Percentiles rank a stretch among this genome's conserved stretches.
Evolutionary conservation across 305 asterid genomes (phyloP).

Genomic region (Solanum hybrid): DNA sequence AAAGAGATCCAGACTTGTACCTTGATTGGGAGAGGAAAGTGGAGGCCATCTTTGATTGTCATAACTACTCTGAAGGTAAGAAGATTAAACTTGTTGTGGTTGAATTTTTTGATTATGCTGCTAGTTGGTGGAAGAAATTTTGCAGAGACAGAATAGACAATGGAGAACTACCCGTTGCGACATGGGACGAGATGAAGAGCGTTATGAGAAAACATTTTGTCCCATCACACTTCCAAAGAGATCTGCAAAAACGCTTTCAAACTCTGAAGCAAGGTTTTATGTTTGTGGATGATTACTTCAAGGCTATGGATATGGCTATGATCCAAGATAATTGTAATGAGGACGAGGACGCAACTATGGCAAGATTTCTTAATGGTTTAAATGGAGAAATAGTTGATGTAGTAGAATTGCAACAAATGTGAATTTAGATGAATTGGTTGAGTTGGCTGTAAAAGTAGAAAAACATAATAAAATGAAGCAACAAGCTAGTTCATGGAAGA

Average conservation of each 20-base stretch:
- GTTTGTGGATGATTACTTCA: not conserved
- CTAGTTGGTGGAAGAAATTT: not conserved
- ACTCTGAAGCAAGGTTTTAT: not conserved
- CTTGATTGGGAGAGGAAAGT: not conserved
- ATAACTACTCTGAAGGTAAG: not conserved
- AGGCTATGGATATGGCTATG: not conserved
- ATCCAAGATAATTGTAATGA: not conserved
- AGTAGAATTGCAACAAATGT: not conserved
- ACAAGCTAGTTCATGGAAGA: not conserved
- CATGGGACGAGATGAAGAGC: not conserved
- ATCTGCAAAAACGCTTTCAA: not conserved
- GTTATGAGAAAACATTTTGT: not conserved
- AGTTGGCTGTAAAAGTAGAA: not conserved
- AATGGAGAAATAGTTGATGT: not conserved
- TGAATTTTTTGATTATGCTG: not conserved
- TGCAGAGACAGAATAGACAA: not conserved
- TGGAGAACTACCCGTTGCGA: not conserved
- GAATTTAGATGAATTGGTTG: not conserved
- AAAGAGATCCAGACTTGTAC: not conserved
- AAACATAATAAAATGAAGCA: not conserved
- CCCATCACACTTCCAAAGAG: not conserved
- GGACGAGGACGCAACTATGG: not conserved
- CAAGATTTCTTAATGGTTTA: not conserved
- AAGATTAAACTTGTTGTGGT: not conserved
- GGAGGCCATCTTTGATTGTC: not conserved